A percentile compares a stretch with the other conserved stretches of the same genome.
phyloP scores from a whole-genome alignment of 768 basidiomycete genomes.

The Leucocoprinus sp. region DNA sequence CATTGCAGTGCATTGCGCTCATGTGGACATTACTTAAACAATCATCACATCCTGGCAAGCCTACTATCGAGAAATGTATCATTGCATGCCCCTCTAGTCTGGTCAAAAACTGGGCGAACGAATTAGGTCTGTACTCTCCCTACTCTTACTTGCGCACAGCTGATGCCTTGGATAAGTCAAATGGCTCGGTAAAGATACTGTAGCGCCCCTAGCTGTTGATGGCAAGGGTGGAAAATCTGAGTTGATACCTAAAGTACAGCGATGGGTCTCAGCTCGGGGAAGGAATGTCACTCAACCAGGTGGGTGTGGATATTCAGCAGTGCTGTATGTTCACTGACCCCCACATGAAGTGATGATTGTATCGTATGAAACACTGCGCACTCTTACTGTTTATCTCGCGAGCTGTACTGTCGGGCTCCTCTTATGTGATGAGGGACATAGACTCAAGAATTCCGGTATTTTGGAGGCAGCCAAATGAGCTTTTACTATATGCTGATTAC shows the following conservation, averaged over 20 bases:
- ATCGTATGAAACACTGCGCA: constrained; percentile 92
- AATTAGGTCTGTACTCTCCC: constrained; percentile 59
- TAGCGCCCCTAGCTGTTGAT: constrained; percentile 83
- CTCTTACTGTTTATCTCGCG: constrained; percentile 66
- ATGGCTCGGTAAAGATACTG: constrained; percentile 85
- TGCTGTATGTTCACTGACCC: background rate
- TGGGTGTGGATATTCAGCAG: constrained; percentile 20
- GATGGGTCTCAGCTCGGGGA: constrained; percentile 87
- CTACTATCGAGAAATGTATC: constrained; percentile 93
- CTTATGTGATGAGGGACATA: constrained; percentile 96
- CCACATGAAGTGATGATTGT: constrained; percentile 85
- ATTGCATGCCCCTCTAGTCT: constrained; percentile 96
- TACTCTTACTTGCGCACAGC: background rate
- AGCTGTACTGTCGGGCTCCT: constrained; percentile 81
- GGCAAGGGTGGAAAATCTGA: constrained; percentile 86
- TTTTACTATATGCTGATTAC: background rate
- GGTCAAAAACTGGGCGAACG: constrained; percentile 98
- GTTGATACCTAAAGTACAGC: constrained; percentile 66
- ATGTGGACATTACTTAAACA: constrained; percentile 95
- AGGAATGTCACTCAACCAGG: constrained; percentile 90
- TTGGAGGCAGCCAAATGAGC: too few relatives aligned
- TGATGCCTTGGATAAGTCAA: constrained; percentile 51
- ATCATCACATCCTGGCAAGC: constrained; percentile 79
- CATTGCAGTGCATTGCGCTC: constrained; percentile 92
- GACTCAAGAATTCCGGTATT: constrained; percentile 90